Conservation (phyloP, 2,329 filamentous ascomycete species). For the Fusarium pseudograminearum region DNA sequence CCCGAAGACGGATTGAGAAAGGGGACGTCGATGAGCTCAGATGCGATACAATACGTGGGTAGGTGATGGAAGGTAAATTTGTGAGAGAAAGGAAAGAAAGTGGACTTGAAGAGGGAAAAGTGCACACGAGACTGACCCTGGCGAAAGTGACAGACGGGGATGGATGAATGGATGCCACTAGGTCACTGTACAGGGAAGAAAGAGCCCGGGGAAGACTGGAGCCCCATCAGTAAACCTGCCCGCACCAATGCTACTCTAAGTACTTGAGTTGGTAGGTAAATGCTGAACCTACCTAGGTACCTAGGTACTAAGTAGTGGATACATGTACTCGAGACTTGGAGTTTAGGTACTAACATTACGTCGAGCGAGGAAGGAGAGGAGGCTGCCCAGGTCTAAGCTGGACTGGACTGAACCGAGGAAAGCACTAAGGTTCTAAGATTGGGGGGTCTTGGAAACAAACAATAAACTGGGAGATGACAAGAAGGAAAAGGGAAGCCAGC, state of each 20-base stretch:
- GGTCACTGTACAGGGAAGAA: slow-evolving; percentile 15
- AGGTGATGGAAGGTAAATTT: slow-evolving; percentile 14
- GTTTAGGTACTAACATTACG: background rate
- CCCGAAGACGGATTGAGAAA: slow-evolving; percentile 11
- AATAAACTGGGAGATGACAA: background rate
- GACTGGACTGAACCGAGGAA: background rate
- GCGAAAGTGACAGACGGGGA: slow-evolving; percentile 25
- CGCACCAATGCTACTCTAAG: background rate
- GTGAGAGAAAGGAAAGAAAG: slow-evolving; percentile 22
- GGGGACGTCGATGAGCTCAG: background rate
- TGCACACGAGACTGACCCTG: slow-evolving; percentile 34
- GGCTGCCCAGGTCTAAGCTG: background rate
- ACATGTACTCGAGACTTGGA: background rate
- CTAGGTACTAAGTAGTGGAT: background rate
- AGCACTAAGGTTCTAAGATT: background rate
- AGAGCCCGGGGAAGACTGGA: slow-evolving; percentile 22
- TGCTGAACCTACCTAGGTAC: background rate
- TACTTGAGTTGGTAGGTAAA: background rate
- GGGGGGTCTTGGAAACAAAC: background rate
- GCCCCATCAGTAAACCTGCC: slow-evolving; percentile 4
- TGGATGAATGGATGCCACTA: slow-evolving; percentile 3
- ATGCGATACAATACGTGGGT: slow-evolving; percentile 16
- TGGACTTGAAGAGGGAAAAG: slow-evolving; percentile 38
- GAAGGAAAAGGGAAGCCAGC: background rate
- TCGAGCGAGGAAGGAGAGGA: background rate